A percentile compares a stretch with the other conserved stretches of the same genome.
Evolutionary conservation across 2,329 filamentous ascomycete genomes (phyloP).

Genomic region (Monilinia aucupariae): DNA sequence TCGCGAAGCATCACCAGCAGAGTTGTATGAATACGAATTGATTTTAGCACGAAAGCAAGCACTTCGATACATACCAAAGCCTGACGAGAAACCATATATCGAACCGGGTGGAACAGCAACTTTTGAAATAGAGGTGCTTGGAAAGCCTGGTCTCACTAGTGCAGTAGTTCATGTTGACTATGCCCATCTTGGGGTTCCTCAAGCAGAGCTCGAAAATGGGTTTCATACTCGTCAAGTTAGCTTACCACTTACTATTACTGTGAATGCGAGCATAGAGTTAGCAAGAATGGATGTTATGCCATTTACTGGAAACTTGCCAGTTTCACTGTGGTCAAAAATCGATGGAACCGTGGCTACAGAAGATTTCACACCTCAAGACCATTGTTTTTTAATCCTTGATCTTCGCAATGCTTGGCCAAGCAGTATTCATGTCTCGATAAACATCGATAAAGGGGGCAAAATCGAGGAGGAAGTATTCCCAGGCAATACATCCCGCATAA

Average conservation of each 20-base stretch:
- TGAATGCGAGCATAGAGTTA: conserved; percentile 85
- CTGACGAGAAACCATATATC: conserved; percentile 54
- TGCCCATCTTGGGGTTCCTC: conserved; percentile 66
- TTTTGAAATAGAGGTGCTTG: conserved; percentile 79
- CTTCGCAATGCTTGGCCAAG: conserved; percentile 87
- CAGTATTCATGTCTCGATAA: conserved; percentile 62
- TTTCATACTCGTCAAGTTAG: conserved; percentile 83
- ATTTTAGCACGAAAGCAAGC: conserved; percentile 71
- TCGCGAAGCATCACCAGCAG: conserved; percentile 70
- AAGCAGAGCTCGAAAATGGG: conserved; percentile 60
- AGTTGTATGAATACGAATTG: conserved; percentile 81
- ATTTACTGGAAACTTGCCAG: conserved; percentile 61
- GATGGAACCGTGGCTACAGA: conserved; percentile 29
- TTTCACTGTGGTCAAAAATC: conserved; percentile 49
- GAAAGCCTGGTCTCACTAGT: conserved; percentile 76
- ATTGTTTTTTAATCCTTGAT: conserved; percentile 77
- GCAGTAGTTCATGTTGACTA: conserved; percentile 83
- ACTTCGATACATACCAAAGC: conserved; percentile 48
- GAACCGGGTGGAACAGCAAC: conserved; percentile 60
- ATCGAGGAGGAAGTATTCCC: conserved; percentile 53
- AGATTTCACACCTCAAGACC: conserved; percentile 51
- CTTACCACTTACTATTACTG: conserved; percentile 77
- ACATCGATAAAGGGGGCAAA: conserved; percentile 32
- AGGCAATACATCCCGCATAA: conserved; percentile 66
- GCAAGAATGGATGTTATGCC: conserved; percentile 73